These are phyloP conservation scores for Xylariaceae sp. DNA, from an alignment of 2,329 filamentous ascomycete species.

Conservation along the genomic window DNA sequence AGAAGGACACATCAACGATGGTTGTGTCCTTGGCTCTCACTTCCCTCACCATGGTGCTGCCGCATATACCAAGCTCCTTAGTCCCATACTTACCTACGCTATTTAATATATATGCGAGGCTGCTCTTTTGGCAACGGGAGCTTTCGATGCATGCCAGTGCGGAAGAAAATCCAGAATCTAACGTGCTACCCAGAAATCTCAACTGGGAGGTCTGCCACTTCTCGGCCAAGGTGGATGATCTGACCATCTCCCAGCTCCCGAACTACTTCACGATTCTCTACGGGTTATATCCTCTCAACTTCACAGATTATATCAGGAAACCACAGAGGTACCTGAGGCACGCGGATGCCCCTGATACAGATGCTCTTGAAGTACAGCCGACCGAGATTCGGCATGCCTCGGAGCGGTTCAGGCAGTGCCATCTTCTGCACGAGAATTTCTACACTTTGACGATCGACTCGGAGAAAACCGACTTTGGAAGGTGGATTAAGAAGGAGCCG, in stretches of 20 bases:
- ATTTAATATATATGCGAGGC: slow-evolving; percentile 74
- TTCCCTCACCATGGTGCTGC: slow-evolving; percentile 73
- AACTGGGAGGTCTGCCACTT: slow-evolving; percentile 62
- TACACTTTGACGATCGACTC: slow-evolving; percentile 74
- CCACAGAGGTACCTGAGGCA: slow-evolving; percentile 73
- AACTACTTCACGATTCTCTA: slow-evolving; percentile 80
- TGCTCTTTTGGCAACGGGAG: slow-evolving; percentile 71
- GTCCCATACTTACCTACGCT: slow-evolving; percentile 64
- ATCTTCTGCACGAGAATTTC: slow-evolving; percentile 79
- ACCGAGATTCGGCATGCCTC: slow-evolving; percentile 71
- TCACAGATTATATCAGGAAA: slow-evolving; percentile 80
- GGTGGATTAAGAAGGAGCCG: slow-evolving; percentile 75
- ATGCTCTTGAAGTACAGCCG: slow-evolving; percentile 73
- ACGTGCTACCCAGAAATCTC: slow-evolving; percentile 25
- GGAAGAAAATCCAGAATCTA: slow-evolving; percentile 35
- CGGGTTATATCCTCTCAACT: slow-evolving; percentile 77
- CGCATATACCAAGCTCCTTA: slow-evolving; percentile 70
- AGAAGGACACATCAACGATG: slow-evolving; percentile 71
- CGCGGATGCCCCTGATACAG: slow-evolving; percentile 61
- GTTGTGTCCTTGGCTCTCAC: slow-evolving; percentile 71
- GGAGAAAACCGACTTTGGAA: slow-evolving; percentile 68
- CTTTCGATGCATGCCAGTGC: slow-evolving; percentile 36
- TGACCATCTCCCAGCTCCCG: slow-evolving; percentile 59
- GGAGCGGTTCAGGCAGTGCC: slow-evolving; percentile 66
- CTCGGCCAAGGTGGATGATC: slow-evolving; percentile 56